Conservation (phyloP, 106 monocot genomes). For the Acorus gramineus region DNA sequence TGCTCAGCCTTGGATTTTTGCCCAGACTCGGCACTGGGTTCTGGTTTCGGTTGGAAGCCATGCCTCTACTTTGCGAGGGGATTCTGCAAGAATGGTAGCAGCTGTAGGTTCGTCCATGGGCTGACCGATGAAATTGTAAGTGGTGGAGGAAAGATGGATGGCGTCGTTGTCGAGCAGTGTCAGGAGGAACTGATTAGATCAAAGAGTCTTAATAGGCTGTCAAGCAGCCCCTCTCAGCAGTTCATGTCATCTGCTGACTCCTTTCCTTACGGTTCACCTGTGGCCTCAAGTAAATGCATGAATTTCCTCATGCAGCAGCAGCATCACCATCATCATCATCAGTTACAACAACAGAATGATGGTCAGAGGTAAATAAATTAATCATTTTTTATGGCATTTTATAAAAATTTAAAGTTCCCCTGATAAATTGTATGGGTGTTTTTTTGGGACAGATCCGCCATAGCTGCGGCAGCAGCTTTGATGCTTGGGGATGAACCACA, state of each 20-base stretch:
- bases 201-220: not conserved
- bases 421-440: not conserved
- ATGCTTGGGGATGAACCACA: constrained; percentile 23
- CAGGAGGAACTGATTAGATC: not conserved
- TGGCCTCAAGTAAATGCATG: constrained; percentile 41
- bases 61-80: not conserved
- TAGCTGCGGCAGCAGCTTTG: constrained; percentile 37
- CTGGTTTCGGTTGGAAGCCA: not conserved
- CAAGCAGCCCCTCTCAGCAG: not conserved
- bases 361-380: constrained; percentile 43
- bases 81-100: not conserved
- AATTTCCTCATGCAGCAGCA: constrained; percentile 48
- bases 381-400: not conserved
- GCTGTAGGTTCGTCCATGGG: not conserved
- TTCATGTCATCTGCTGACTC: not conserved
- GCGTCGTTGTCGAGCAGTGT: not conserved
- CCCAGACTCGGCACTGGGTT: not conserved
- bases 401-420: not conserved
- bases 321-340: not conserved
- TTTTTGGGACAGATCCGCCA: constrained; percentile 9
- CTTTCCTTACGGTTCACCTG: constrained; percentile 48
- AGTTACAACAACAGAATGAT: constrained; percentile 19
- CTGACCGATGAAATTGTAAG: not conserved
- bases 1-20: not conserved
- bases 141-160: not conserved